phyloP scores from a whole-genome alignment of 2,329 filamentous ascomycete species.

The Trichoderma endophyticum region DNA sequence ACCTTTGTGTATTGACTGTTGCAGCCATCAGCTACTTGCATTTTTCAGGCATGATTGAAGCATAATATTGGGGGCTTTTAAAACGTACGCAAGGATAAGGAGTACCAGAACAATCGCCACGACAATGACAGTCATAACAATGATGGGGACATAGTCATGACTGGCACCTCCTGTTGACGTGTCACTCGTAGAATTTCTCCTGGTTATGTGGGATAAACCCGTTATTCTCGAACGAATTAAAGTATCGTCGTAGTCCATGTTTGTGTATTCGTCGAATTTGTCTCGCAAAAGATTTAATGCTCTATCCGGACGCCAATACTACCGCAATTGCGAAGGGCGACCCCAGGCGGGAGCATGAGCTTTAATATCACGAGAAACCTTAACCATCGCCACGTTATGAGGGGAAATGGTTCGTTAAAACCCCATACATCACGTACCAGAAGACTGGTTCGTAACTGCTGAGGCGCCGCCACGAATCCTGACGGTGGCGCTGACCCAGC shows the following conservation, averaged over 20 bases:
- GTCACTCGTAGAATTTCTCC: background rate
- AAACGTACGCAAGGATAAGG: background rate
- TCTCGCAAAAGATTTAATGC: background rate
- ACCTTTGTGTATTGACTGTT: background rate
- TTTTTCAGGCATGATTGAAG: too few relatives aligned
- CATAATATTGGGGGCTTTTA: too few relatives aligned
- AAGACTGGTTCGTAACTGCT: background rate
- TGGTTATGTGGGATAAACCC: background rate
- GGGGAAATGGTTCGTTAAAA: background rate
- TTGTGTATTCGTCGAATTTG: background rate
- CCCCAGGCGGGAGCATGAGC: background rate
- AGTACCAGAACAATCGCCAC: background rate
- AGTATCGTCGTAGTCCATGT: background rate
- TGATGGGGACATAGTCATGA: background rate
- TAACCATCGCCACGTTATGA: background rate
- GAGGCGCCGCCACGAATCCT: slow-evolving; percentile 9
- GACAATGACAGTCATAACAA: background rate
- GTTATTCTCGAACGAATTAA: background rate
- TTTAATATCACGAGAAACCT: background rate
- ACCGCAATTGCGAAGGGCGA: background rate
- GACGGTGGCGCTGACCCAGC: background rate
- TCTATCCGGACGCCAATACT: background rate
- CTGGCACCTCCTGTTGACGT: background rate
- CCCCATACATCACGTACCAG: background rate
- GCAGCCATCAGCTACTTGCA: background rate